Percentiles rank a stretch among this genome's conserved stretches.
Evolutionary conservation across 192 early-diverging fungal genomes (phyloP).

Genomic region (Backusella tarrabulga): DNA sequence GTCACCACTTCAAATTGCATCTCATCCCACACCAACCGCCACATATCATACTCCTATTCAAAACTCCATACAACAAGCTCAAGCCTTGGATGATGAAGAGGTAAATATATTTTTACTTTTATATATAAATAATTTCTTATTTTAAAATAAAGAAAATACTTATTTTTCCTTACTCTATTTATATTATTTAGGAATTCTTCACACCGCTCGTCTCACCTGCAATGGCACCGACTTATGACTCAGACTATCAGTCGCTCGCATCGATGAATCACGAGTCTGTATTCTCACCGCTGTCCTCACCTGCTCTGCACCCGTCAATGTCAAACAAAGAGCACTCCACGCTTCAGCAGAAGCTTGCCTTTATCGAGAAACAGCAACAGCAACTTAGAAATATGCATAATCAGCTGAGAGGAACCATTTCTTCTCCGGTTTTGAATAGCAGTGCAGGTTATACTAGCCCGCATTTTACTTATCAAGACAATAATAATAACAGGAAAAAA

Average conservation of each 20-base stretch:
- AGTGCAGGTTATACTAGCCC: background rate
- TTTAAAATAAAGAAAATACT: too few species aligned
- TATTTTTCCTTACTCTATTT: background rate
- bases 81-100: conserved; percentile 19
- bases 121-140: too few species aligned
- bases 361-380: conserved; percentile 38
- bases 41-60: conserved; percentile 23
- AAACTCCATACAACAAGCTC: background rate
- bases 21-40: conserved; percentile 7
- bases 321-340: background rate
- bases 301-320: conserved; percentile 51
- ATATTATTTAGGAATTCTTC: conserved; percentile 37
- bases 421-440: background rate
- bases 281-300: conserved; percentile 67
- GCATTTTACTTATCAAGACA: background rate
- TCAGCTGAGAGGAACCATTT: background rate
- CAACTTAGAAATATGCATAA: conserved; percentile 21
- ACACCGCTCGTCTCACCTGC: conserved; percentile 73
- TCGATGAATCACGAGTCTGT: conserved; percentile 28
- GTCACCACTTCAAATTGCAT: conserved; percentile 36
- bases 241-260: conserved; percentile 19
- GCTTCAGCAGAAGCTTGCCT: conserved; percentile 31
- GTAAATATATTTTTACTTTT: background rate
- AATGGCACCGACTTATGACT: conserved; percentile 56
- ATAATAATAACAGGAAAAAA: conserved; percentile 4